These are phyloP conservation scores for Apostasia shenzhenica DNA, from an alignment of 106 monocot species.

Conservation along the genomic window DNA sequence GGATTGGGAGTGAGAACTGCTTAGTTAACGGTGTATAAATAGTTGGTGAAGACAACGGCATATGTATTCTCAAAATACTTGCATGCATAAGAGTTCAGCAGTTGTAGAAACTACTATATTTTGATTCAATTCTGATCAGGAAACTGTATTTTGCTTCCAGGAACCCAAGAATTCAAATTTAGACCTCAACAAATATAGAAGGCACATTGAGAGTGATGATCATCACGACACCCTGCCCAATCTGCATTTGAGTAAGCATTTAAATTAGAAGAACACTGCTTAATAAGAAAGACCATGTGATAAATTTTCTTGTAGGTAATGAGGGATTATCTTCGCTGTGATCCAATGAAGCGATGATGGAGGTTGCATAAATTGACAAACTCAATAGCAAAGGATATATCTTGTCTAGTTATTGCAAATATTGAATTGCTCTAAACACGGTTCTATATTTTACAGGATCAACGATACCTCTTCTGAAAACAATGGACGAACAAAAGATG, in stretches of 20 bases:
- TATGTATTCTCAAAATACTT: background rate
- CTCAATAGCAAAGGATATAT: no score
- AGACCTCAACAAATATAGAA: background rate
- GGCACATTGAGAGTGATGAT: background rate
- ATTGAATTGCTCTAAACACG: no score
- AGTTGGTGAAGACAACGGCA: background rate
- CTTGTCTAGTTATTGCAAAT: no score
- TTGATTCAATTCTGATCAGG: conserved; percentile 8
- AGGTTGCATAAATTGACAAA: no score
- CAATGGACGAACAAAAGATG: no score
- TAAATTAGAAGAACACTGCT: no score
- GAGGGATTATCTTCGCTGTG: no score
- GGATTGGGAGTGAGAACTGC: background rate
- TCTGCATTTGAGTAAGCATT: conserved; percentile 2
- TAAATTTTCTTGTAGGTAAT: no score
- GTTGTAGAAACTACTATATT: background rate
- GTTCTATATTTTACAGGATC: no score
- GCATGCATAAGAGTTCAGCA: background rate
- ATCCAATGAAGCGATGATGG: no score
- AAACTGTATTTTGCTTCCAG: conserved; percentile 6
- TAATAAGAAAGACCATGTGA: no score
- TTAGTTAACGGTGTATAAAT: background rate
- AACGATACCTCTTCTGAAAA: no score
- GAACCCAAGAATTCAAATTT: conserved; percentile 2
- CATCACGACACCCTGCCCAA: background rate